phyloP scores from a whole-genome alignment of 129 eudicot genomes.

The Tagetes patula region DNA sequence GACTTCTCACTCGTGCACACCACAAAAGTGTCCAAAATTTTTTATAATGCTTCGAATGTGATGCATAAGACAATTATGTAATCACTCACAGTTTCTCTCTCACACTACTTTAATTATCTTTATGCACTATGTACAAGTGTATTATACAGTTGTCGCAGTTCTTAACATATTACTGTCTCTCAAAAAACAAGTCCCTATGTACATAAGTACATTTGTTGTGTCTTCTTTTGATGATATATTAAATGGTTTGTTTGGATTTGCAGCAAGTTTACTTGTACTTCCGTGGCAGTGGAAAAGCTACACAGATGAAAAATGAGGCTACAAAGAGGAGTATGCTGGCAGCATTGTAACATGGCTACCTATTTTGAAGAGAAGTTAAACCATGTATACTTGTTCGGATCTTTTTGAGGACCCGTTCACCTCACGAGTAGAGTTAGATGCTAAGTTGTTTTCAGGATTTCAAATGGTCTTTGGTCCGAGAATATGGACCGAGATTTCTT shows the following conservation, averaged over 20 bases:
- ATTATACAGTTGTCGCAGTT: no score
- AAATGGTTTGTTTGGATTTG: slow-evolving; percentile 21
- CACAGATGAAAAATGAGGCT: slow-evolving; percentile 78
- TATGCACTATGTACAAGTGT: no score
- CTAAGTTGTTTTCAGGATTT: neutral
- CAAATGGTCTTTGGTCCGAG: neutral
- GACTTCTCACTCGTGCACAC: neutral
- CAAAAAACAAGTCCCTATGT: no score
- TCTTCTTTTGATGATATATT: neutral
- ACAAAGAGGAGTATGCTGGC: slow-evolving; percentile 66
- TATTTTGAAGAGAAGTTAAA: neutral
- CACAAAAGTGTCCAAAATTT: neutral
- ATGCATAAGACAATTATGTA: no score
- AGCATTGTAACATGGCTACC: slow-evolving; percentile 46
- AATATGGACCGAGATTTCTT: slow-evolving; percentile 7
- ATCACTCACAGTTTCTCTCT: no score
- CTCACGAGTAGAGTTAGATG: slow-evolving; percentile 18
- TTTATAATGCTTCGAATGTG: no score
- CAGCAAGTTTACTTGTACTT: slow-evolving; percentile 55
- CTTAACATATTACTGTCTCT: no score
- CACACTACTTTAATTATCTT: no score
- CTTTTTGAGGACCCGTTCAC: slow-evolving; percentile 5
- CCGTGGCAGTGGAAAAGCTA: slow-evolving; percentile 88
- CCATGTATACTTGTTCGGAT: neutral
- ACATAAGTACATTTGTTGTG: neutral